Base-by-base conservation (phyloP, 176 grass and related monocot species). In the Aechmea fasciata region DNA sequence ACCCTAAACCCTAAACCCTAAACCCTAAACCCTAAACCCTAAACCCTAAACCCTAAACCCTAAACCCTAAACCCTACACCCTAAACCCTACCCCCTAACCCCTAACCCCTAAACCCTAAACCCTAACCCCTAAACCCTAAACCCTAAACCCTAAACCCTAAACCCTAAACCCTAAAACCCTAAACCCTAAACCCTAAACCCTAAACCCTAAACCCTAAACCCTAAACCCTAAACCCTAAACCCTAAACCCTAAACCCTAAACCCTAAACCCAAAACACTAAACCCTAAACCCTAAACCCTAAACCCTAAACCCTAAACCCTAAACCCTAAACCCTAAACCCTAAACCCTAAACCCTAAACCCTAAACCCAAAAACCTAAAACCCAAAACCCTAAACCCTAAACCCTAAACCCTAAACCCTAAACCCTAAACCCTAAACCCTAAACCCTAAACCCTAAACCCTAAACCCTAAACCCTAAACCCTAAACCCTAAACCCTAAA, bases 381-480 rank as follows among this genome's bases (percentile, higher is more conserved):
- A 77, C 55, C 74, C 74, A 22, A 63, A 77, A 77, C 57, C 64
- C 74, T 57, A 49, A 68, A 77, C 55, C 63, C 75, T 53, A 49
- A 57, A 77, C 64, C 64, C 75, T 53, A 57, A 69, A 77, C 48
- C 75, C 64, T 55, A 68, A 77, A 68, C 63, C 75, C 63, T 52
- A 57, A 67, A 51, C 63, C 74, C 47, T 49, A 67, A 77, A 76
- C 33, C 74, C 74, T 53, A 68, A 77, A 77, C 41, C 74, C 74
- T 68, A 68, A 77, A 77, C 47, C 74, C 74, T 20, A 59, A 77
- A 55, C 19, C 52, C 65, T 13, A 50, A 77, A 77, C 61, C 74
- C 74, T 53, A 67, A 77, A 77, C 63, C 75, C 75, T 69, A 69
- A 77, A 77, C 41, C 75, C 75, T 57, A 68, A 77, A 67, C 63